Evolutionary conservation across 2,329 filamentous ascomycete species (phyloP), one percentile per base, ranked within the genome.

Genomic region (Cytospora piceicola): DNA sequence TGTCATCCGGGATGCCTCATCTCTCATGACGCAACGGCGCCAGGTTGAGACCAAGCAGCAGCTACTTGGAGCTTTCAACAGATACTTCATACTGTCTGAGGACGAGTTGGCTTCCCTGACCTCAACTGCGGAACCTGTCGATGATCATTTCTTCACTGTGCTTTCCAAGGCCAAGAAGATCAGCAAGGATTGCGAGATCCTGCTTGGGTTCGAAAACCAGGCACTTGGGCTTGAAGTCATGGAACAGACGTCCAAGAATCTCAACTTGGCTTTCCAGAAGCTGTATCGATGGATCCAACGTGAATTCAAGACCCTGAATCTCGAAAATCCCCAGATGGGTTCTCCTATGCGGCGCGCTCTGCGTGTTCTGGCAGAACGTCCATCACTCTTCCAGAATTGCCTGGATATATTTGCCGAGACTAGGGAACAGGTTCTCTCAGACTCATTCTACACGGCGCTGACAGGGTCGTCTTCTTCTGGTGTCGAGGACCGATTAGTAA

Each of bases 281-380:
- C 84, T 99, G 3, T 97, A 96, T 77, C 89, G 92, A 72, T 99
- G 94, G 94, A 89, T 96, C 24, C 94, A 97, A 75, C 89, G 91
- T 66, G 93, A 97, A 72, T 96, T 99, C 79, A 96, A 94, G 76
- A 90, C 89, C 0, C 79, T 98, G 59, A 96, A 98, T 75, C 84
- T 98, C 11, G 95, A 99, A 73, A 97, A 96, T 70, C 94, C 94
- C 0, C 94, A 96, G 72, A 94, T 98, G 75, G 94, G 91, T 74
- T 85, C 89, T 24, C 89, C 92, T 0, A 94, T 99, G 68, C 87
- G 94, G 60, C 87, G 89, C 64, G 93, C 93, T 27, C 82, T 99
- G 49, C 87, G 93, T 58, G 92, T 97, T 14, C 83, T 99, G 22
- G 93, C 95, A 15, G 95, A 98, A 75, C 82, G 94, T 34, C 95